phyloP scores from a whole-genome alignment of 805 yeast genomes.

The Millerago galiae region DNA sequence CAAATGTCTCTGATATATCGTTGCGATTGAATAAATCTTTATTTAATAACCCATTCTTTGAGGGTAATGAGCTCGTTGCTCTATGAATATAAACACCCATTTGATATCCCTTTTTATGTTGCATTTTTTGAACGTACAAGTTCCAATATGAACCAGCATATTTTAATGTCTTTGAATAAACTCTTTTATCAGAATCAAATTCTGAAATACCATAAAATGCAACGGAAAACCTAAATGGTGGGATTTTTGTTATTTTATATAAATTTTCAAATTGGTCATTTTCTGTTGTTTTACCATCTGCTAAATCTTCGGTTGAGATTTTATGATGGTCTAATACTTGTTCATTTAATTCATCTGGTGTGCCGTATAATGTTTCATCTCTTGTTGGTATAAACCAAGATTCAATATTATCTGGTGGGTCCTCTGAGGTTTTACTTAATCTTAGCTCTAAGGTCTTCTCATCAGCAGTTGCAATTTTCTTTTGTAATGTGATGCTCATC shows the following conservation, averaged over 20 bases:
- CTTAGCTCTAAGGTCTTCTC: conserved; percentile 25
- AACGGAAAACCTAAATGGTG: conserved; percentile 49
- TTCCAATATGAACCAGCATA: conserved; percentile 61
- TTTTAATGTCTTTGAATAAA: conserved; percentile 48
- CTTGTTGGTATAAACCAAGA: conserved; percentile 39
- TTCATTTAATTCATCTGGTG: conserved; percentile 32
- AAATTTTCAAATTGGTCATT: conserved; percentile 6
- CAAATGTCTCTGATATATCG: conserved; percentile 8
- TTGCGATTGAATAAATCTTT: conserved; percentile 26
- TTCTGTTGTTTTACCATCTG: conserved; percentile 18
- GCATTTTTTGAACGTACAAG: conserved; percentile 44
- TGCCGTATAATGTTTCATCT: conserved; percentile 42
- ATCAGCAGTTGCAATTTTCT: conserved; percentile 29
- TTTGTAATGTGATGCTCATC: conserved; percentile 39
- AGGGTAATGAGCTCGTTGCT: conserved; percentile 33
- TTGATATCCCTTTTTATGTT: conserved; percentile 37
- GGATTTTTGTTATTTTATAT: conserved; percentile 36
- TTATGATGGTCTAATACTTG: conserved; percentile 23
- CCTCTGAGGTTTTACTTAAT: conserved; percentile 20
- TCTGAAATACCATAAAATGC: conserved; percentile 43
- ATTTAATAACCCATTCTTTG: conserved; percentile 34
- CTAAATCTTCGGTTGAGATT: conserved; percentile 5
- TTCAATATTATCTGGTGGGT: conserved; percentile 23
- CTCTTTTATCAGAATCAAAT: conserved; percentile 38
- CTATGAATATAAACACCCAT: conserved; percentile 53